Conservation (phyloP, 805 yeast species). For the Teunomyces gatunensis region DNA sequence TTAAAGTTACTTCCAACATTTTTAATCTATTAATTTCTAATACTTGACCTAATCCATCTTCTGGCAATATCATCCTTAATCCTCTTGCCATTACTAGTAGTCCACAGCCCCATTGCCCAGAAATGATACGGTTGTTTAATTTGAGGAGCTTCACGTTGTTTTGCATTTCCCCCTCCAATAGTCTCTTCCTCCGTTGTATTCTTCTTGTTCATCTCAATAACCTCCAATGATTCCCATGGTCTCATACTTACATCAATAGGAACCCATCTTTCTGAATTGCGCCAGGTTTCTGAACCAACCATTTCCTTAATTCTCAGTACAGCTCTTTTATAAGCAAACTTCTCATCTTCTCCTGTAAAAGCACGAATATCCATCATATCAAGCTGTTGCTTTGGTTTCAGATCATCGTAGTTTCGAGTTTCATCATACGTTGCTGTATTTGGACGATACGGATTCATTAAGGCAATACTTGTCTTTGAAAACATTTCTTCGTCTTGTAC, state of each 20-base stretch:
- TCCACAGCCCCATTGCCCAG: conserved; percentile 70
- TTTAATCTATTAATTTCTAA: conserved; percentile 9
- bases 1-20: not conserved
- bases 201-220: not conserved
- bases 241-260: conserved; percentile 52
- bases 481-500: conserved; percentile 70
- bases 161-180: not conserved
- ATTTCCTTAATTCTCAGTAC: conserved; percentile 62
- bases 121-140: conserved; percentile 48
- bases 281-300: conserved; percentile 54
- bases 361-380: conserved; percentile 50
- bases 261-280: conserved; percentile 47
- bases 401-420: conserved; percentile 1
- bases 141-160: conserved; percentile 22
- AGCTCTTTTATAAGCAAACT: conserved; percentile 70
- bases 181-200: not conserved
- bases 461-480: conserved; percentile 58
- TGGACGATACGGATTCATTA: conserved; percentile 66
- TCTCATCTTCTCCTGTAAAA: conserved; percentile 76
- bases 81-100: conserved; percentile 41
- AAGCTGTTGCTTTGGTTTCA: conserved; percentile 10
- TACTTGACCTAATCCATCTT: conserved; percentile 48
- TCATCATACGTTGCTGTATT: conserved; percentile 54
- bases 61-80: conserved; percentile 54
- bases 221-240: conserved; percentile 49